Base-by-base conservation (phyloP, 2,329 filamentous ascomycete species). In the Ophidiomyces ophidiicola region DNA sequence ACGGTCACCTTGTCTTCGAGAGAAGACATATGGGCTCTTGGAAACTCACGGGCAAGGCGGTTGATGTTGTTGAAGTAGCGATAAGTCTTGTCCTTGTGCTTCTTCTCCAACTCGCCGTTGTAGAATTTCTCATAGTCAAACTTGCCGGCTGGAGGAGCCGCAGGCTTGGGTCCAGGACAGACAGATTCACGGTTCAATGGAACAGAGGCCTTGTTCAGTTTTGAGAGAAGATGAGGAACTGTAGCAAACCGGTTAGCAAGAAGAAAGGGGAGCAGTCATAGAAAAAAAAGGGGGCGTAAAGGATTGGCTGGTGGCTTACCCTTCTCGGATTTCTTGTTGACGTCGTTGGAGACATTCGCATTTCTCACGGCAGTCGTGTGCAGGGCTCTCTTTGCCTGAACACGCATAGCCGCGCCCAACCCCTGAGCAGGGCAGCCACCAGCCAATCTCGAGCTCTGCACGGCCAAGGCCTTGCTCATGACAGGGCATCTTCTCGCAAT, bases 21-120 rank as follows among this genome's bases (percentile, higher is more conserved):
- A 43, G 72, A 77, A 11, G 82, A 74, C 72, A 92, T 93, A 62
- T 98, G 90, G 32, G 90, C 90, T 48, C 82, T 83, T 20, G 90
- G 90, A 47, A 98, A 98, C 48, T 96, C 85, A 66, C 90, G 84
- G 49, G 90, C 90, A 45, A 98, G 72, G 24, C 90, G 86, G 58
- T 98, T 98, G 76, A 98, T 98, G 70, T 98, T 98, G 73, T 98
- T 98, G 71, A 98, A 98, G 70, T 96, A 96, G 57, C 90, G 84
- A 69, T 98, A 98, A 37, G 87, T 94, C 69, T 94, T 96, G 72
- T 98, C 90, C 72, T 93, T 87, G 73, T 94, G 90, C 70, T 98
- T 98, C 75, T 94, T 96, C 53, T 94, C 85, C 50, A 98, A 66
- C 62, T 98, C 88, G 45, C 68, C 68, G 48, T 79, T 67, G 66